Percentiles rank a stretch among this genome's conserved stretches.
Evolutionary conservation across 306 rosid species (phyloP).

Genomic region (Prunus mira): DNA sequence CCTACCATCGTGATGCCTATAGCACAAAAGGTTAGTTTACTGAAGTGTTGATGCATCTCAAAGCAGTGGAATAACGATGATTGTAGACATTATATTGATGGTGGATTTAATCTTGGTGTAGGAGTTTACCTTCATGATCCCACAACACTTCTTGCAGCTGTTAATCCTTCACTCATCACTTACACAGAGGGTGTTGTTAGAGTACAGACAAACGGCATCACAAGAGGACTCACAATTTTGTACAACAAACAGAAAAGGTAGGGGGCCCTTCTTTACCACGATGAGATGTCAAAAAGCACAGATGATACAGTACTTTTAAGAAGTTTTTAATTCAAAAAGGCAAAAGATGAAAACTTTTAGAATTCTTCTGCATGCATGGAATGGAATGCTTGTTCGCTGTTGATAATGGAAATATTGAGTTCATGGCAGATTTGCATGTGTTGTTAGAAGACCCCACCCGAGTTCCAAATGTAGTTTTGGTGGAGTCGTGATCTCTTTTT

Average conservation of each 20-base stretch:
- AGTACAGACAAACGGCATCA: conserved; percentile 87
- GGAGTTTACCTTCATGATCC: conserved; percentile 99
- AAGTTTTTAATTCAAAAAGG: no score
- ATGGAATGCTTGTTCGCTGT: no score
- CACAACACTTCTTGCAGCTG: conserved; percentile 66
- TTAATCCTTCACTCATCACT: conserved; percentile 72
- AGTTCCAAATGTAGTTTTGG: neutral
- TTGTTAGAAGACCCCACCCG: no score
- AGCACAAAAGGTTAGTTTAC: conserved; percentile 50
- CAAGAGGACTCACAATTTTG: conserved; percentile 77
- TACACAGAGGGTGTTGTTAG: conserved; percentile 77
- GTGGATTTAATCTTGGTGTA: conserved; percentile 27
- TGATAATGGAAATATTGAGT: no score
- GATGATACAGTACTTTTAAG: neutral
- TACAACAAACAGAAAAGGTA: conserved; percentile 79
- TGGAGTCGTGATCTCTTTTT: neutral
- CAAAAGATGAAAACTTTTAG: no score
- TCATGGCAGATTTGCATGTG: no score
- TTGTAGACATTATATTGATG: conserved; percentile 23
- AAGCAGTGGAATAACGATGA: conserved; percentile 8
- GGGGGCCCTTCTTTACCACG: neutral
- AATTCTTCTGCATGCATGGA: no score
- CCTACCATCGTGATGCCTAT: conserved; percentile 74
- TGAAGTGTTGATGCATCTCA: conserved; percentile 9
- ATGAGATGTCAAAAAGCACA: neutral